Evolutionary conservation across 2,329 filamentous ascomycete species (phyloP), one percentile per base, ranked within the genome.

Genomic region (Calonectria honghensis): DNA sequence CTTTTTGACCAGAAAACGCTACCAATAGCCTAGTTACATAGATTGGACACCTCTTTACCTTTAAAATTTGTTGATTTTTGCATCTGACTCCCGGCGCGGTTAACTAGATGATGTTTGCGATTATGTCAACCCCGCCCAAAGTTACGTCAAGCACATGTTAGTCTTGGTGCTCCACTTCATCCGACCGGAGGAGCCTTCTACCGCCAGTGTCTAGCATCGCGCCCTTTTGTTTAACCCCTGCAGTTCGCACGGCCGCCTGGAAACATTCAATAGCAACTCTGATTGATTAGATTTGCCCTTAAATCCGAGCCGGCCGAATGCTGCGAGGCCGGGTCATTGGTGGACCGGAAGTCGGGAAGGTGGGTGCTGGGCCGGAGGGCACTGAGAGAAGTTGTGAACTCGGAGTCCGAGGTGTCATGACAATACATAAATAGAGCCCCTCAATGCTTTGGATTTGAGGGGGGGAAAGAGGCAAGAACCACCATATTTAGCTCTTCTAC

Each of bases 321-420:
- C 2, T 63, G 45, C 68, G 31, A 68, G 29, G 48, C 24, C 63
- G 39, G 65, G 61, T 50, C n/a, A 73, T 79, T 77, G 77, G 75
- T 74, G 70, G 77, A 52, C 64, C 67, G 68, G 72, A 72, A 69
- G 65, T 68, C 69, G 75, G 73, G 50, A 54, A 45, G 11, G 32
- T 37, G 65, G 70, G 51, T 57, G 73, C 50, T 51, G 57, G 45
- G 35, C 73, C 69, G 74, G n/a, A 45, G 20, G 20, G 32, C 32
- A 35, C 52, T 50, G 73, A n/a, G 63, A 71, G 57, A 76, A 59
- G 59, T 51, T 57, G 31, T 75, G 31, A 39, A 74, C 74, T 77
- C 74, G 76, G 76, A 68, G 45, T 75, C 76, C 74, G 74, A 77
- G 74, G 51, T 74, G 48, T 14, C 18, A 16, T 31, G 66, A 7